Evolutionary conservation across 2,329 filamentous ascomycete genomes (phyloP), one percentile per base, ranked within the genome.

Genomic region (Alternaria panax): DNA sequence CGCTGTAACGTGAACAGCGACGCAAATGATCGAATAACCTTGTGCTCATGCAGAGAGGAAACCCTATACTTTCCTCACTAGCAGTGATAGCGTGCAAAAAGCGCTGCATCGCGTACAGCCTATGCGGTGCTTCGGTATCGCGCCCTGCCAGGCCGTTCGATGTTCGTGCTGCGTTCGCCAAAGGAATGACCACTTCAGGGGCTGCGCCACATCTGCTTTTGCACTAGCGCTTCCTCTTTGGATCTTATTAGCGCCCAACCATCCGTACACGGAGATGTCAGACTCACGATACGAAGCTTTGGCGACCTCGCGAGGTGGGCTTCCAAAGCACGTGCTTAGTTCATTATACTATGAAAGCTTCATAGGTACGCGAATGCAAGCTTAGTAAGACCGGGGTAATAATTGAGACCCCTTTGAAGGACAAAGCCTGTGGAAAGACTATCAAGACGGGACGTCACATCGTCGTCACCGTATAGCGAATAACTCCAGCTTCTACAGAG

Each of bases 401-500:
- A 28, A 47, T 22, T 14, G 7, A n/a, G 14, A 47, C 18, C 8
- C 28, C 25, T 47, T 34, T 14, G 7, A 30, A 12, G 18, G 9
- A 47, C 4, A 28, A 6, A 47, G 28, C 28, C 28, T 47, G 28
- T 20, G 16, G 20, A 9, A 16, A 16, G 2, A 16, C 18, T 16
- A 2, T 6, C 2, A 11, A 11, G 18, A 30, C 45, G 6, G 12
- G 1, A 32, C 7, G 1, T 32, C 12, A 12, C 25, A 24, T n/a
- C 18, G 18, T 20, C 9, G 18, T 4, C 9, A 82, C 67, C 79
- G 81, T 80, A 47, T 78, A 74, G 62, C 80, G 82, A 45, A 70
- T 69, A 4, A 78, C 77, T 63, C 81, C 79, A 5, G 76, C 79
- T 36, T 79, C 73, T n/a, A 80, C 69, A 16, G 81, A 66, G 1